phyloP scores from a whole-genome alignment of 257 asterid genomes.

The Plantago elongata region DNA sequence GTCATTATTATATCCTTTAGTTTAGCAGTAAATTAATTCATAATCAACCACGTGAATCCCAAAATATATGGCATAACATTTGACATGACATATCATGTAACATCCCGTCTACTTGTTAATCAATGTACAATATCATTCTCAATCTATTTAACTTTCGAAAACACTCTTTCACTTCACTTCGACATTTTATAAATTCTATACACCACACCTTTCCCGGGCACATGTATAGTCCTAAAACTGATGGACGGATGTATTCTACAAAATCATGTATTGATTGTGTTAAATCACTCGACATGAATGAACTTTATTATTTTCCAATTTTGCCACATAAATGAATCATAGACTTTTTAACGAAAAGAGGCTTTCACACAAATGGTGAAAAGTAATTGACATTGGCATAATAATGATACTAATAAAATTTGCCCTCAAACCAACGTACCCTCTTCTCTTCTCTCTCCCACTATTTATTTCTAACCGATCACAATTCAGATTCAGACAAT shows the following conservation, averaged over 20 bases:
- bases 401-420: background rate
- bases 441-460: conserved; percentile 13
- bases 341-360: background rate
- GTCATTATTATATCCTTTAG: background rate
- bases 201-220: no score
- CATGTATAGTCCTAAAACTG: no score
- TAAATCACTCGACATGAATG: background rate
- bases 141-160: no score
- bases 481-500: conserved; percentile 14
- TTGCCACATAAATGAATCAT: background rate
- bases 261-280: no score
- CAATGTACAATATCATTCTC: no score
- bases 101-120: background rate
- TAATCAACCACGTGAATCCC: conserved; percentile 4
- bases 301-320: no score
- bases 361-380: background rate
- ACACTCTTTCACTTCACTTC: no score
- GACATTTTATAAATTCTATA: no score
- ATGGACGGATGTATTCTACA: no score
- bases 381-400: background rate
- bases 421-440: conserved; percentile 1
- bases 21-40: background rate
- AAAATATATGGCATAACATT: background rate
- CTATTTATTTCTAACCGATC: conserved; percentile 22
- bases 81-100: background rate